phyloP scores from a whole-genome alignment of 2,329 filamentous ascomycete genomes.

The Colletotrichum siamense region DNA sequence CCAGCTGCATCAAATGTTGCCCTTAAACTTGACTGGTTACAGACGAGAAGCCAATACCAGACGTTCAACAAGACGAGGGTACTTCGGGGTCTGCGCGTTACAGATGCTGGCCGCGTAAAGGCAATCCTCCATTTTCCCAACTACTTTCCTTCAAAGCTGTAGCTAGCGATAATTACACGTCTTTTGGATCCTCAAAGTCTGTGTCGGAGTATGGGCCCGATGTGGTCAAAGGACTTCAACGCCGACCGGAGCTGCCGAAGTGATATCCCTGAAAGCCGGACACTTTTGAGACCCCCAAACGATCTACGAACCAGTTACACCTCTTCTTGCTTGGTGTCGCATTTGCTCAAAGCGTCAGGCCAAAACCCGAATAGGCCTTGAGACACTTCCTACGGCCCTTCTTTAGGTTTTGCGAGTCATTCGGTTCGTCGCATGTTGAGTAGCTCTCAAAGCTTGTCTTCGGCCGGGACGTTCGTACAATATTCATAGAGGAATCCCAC shows the following conservation, averaged over 20 bases:
- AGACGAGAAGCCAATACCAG: too few relatives aligned
- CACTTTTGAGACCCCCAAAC: background rate
- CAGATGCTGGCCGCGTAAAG: too few relatives aligned
- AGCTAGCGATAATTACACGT: background rate
- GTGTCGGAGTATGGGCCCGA: background rate
- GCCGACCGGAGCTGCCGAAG: background rate
- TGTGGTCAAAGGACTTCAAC: background rate
- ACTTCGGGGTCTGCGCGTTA: too few relatives aligned
- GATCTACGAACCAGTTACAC: background rate
- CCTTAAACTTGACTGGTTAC: too few relatives aligned
- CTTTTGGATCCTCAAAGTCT: background rate
- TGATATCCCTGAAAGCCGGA: background rate
- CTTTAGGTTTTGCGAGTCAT: background rate
- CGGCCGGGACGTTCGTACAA: background rate
- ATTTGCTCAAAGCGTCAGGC: background rate
- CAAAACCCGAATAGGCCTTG: background rate
- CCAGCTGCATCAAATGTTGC: too few relatives aligned
- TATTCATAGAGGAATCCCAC: rapidly evolving
- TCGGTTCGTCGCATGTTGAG: background rate
- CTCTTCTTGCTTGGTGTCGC: background rate
- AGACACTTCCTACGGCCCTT: background rate
- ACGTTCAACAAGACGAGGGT: too few relatives aligned
- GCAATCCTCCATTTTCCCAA: too few relatives aligned
- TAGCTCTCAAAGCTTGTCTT: background rate
- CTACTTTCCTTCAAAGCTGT: background rate